Evolutionary conservation across 208 protist genomes (phyloP).

Genomic region (Leishmania guyanensis): DNA sequence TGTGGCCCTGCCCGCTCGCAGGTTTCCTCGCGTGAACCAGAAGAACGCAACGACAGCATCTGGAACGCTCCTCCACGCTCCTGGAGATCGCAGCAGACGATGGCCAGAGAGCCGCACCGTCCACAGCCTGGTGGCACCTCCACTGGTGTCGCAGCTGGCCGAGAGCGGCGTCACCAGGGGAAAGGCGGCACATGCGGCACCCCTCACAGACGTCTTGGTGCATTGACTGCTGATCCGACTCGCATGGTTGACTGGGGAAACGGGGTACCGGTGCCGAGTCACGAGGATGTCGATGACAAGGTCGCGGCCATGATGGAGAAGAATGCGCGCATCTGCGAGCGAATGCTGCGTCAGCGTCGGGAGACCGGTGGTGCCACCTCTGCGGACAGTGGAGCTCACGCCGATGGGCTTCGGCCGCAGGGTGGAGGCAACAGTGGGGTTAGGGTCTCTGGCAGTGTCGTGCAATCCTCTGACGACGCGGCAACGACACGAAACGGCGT

Average conservation of each 20-base stretch:
- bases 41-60: background rate
- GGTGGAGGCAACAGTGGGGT: background rate
- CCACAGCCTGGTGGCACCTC: slow-evolving; percentile 4
- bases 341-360: slow-evolving; percentile 4
- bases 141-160: slow-evolving; percentile 5
- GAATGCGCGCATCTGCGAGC: slow-evolving; percentile 51
- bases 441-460: background rate
- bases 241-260: slow-evolving; percentile 23
- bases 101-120: background rate
- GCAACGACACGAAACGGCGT: background rate
- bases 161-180: background rate
- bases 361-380: background rate
- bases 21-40: background rate
- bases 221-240: background rate
- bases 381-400: background rate
- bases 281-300: slow-evolving; percentile 40
- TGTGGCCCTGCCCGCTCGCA: background rate
- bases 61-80: background rate
- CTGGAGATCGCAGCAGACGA: background rate
- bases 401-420: background rate
- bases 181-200: background rate
- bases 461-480: background rate
- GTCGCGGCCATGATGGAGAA: slow-evolving; percentile 52
- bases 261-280: slow-evolving; percentile 19
- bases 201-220: background rate